These are phyloP conservation scores for Kentomonas sorsogonicus DNA, from an alignment of 208 protist genomes.

Conservation along the genomic window DNA sequence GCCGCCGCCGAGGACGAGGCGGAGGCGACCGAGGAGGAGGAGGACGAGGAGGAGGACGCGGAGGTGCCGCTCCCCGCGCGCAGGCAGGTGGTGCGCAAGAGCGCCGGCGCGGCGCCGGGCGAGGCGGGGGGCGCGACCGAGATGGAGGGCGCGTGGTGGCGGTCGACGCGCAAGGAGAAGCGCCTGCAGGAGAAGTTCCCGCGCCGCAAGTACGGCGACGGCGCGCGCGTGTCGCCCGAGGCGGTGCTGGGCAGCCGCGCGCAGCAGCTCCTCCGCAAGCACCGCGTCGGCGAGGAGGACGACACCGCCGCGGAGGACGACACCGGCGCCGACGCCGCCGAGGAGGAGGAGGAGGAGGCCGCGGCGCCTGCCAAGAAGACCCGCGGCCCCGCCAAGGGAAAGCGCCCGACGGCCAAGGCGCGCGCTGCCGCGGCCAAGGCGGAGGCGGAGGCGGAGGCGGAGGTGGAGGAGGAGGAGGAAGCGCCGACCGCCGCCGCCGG, in stretches of 20 bases:
- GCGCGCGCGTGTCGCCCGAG: neutral
- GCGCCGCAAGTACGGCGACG: slow-evolving; percentile 45
- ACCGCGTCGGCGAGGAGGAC: too few species aligned
- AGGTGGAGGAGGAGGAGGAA: slow-evolving; percentile 14
- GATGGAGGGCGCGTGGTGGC: slow-evolving; percentile 75
- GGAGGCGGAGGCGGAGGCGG: slow-evolving; percentile 3
- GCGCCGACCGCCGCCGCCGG: neutral
- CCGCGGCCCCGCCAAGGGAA: neutral
- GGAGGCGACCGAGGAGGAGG: neutral
- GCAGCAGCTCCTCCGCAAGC: too few species aligned
- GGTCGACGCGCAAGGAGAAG: slow-evolving; percentile 48
- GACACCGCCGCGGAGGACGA: slow-evolving; percentile 1
- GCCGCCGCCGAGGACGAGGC: neutral
- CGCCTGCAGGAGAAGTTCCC: slow-evolving; percentile 58
- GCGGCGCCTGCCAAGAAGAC: neutral
- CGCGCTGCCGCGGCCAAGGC: neutral
- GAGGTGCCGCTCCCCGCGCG: too few species aligned
- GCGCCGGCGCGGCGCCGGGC: neutral
- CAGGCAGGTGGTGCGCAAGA: too few species aligned
- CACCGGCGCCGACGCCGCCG: slow-evolving; percentile 3
- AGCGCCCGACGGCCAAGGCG: neutral
- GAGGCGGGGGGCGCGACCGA: neutral
- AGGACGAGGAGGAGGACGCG: too few species aligned
- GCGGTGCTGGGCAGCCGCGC: too few species aligned
- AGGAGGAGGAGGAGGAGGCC: slow-evolving; percentile 13